Base-by-base conservation (phyloP, 805 yeast species). In the Millerozyma acaciae region DNA sequence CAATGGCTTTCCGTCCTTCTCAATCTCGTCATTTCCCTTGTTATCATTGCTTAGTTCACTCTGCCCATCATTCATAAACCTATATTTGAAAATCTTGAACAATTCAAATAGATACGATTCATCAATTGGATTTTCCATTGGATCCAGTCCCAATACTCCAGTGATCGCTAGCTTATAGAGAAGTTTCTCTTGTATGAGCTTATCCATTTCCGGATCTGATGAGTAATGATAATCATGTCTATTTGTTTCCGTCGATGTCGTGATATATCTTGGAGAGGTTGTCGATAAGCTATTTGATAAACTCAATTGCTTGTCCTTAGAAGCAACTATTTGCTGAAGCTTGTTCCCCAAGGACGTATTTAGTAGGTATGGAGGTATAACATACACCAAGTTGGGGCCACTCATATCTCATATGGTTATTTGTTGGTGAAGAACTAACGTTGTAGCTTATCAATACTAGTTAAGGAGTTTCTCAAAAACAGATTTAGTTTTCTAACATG, bases 321-420 rank as follows among this genome's bases (percentile, higher is more conserved):
- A 30, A 16, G 40, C 32, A 21, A 65, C 40, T 20, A 52, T 48
- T 31, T 45, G 43, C 32, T 59, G 55, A 9, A 63, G 45, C 30
- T 47, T 45, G 5, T 55, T 54, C 2, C 73, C 73, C 13, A 51
- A 40, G 26, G 62, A 51, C 4, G 70, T 59, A 32, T 62, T 48
- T 12, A 66, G 59, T 22, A 66, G 48, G 41, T 67, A 67, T 7
- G 73, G 73, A 6, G 73, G 73, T 9, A 67, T 61, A 16, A 62
- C 48, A 40, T 65, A 62, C 10, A 52, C 48, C 31, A 45, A 36
- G 19, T 46, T 47, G 16, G 48, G 35, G 24, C 40, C 30, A n/a
- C 33, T 39, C 44, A 40, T 42, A 15, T 16, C n/a, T 7, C n/a
- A n/a, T n/a, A n/a, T n/a, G n/a, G n/a, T n/a, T n/a, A n/a, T n/a